phyloP scores from a whole-genome alignment of 169 alveolate genomes.

The Hammondia hammondi region DNA sequence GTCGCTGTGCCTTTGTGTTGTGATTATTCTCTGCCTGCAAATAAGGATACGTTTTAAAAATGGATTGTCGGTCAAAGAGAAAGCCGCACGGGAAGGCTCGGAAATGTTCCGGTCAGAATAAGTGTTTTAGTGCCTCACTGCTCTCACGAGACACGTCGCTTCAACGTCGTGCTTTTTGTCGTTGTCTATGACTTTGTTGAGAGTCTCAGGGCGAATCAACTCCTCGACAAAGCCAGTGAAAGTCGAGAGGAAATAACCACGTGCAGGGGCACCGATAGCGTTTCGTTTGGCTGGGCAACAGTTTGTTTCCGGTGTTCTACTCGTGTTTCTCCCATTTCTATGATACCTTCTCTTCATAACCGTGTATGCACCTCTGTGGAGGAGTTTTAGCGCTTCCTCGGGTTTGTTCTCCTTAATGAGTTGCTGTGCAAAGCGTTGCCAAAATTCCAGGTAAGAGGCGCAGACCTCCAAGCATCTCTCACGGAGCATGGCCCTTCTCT shows the following conservation, averaged over 20 bases:
- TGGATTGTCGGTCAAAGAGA: too few relatives aligned
- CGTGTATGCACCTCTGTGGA: slow-evolving; percentile 44
- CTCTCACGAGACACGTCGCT: too few relatives aligned
- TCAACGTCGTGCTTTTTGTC: not conserved
- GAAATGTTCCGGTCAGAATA: too few relatives aligned
- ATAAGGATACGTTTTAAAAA: too few relatives aligned
- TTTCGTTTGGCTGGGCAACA: not conserved
- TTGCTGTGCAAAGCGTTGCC: slow-evolving; percentile 63
- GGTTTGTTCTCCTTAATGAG: not conserved
- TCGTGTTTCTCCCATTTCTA: not conserved
- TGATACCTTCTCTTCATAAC: slow-evolving; percentile 51
- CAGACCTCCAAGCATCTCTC: slow-evolving; percentile 66
- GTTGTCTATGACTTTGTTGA: not conserved
- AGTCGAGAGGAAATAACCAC: too few relatives aligned
- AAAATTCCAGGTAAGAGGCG: slow-evolving; percentile 64
- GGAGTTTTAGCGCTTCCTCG: slow-evolving; percentile 45
- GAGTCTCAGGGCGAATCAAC: not conserved
- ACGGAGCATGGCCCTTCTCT: slow-evolving; percentile 58
- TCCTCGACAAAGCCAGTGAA: too few relatives aligned
- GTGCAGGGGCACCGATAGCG: too few relatives aligned
- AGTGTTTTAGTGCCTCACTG: too few relatives aligned
- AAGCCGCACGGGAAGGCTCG: too few relatives aligned
- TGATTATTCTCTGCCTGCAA: too few relatives aligned
- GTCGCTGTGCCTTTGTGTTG: too few relatives aligned
- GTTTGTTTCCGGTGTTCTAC: too few relatives aligned